phyloP scores from a whole-genome alignment of 257 asterid genomes.

The Verbena officinalis region DNA sequence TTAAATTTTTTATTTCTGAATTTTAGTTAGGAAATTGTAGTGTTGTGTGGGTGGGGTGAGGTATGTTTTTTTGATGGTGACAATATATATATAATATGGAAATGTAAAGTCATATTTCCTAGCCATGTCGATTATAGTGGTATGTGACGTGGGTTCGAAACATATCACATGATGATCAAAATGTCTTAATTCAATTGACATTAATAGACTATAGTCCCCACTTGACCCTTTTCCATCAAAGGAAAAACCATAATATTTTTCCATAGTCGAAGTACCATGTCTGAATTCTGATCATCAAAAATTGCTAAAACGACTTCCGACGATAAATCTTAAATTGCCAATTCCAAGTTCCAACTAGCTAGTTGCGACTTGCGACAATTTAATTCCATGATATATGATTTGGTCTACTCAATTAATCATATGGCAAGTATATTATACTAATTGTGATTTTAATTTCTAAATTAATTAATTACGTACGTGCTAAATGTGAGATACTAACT shows the following conservation, averaged over 20 bases:
- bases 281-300: constrained; percentile 18
- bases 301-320: neutral
- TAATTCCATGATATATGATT: too few species aligned
- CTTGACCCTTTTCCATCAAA: neutral
- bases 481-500: too few species aligned
- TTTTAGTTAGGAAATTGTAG: neutral
- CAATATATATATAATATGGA: neutral
- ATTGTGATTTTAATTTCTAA: too few species aligned
- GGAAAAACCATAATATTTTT: neutral
- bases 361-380: too few species aligned
- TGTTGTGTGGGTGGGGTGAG: constrained; percentile 28
- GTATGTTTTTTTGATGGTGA: neutral
- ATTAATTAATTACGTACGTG: too few species aligned
- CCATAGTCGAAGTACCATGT: neutral
- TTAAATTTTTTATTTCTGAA: too few species aligned
- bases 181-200: constrained; percentile 24
- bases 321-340: neutral
- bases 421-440: too few species aligned
- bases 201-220: neutral
- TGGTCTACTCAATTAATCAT: too few species aligned
- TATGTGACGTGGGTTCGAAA: constrained; percentile 26
- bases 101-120: constrained; percentile 24
- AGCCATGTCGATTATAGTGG: constrained; percentile 25
- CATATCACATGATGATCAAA: constrained; percentile 36
- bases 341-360: neutral